These are phyloP conservation scores for Aspergillus sp. DNA, from an alignment of 2,329 filamentous ascomycete species.

Conservation along the genomic window DNA sequence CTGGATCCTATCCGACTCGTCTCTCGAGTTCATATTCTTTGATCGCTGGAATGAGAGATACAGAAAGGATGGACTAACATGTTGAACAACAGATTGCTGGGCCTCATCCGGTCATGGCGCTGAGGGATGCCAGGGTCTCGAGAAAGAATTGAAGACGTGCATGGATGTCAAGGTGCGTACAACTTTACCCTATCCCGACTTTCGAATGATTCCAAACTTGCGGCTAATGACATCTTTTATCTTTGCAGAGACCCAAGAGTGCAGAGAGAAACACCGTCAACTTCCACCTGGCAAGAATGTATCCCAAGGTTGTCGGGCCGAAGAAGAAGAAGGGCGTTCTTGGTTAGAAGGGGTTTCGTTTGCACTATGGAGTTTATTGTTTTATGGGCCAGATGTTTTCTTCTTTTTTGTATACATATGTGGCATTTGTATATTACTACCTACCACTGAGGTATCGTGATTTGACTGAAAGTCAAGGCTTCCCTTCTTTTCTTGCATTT, in stretches of 20 bases:
- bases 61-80: not conserved
- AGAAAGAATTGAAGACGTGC: constrained; percentile 65
- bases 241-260: constrained; percentile 57
- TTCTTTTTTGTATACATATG: constrained; percentile 17
- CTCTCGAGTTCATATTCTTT: not conserved
- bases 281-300: constrained; percentile 82
- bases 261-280: constrained; percentile 81
- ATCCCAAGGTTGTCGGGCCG: constrained; percentile 72
- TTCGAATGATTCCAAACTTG: not conserved
- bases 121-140: constrained; percentile 64
- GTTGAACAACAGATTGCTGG: constrained; percentile 47
- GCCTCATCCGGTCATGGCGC: constrained; percentile 51
- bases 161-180: constrained; percentile 79
- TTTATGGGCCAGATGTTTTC: not conserved
- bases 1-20: not conserved
- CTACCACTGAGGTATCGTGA: not conserved
- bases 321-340: constrained; percentile 64
- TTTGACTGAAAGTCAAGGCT: not conserved
- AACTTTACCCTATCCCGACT: not conserved
- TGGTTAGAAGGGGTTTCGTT: constrained; percentile 30
- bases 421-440: constrained; percentile 19
- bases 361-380: not conserved
- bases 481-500: not conserved
- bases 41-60: not conserved
- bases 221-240: constrained; percentile 13